Base-by-base conservation (phyloP, 2,329 filamentous ascomycete species). In the Acrocalymma vagum region DNA sequence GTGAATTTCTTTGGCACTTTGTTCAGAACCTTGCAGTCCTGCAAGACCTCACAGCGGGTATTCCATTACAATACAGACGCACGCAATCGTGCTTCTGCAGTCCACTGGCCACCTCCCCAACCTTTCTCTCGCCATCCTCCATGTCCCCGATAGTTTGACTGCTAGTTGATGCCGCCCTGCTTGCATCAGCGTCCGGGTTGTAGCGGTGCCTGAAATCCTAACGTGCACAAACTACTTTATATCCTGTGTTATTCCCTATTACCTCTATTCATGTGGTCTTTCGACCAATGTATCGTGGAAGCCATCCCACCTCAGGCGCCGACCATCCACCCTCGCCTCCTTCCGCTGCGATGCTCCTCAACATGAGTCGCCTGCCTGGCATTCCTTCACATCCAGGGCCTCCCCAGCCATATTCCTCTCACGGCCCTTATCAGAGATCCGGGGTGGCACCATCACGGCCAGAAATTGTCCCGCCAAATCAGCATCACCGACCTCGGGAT, bases 341-440 rank as follows among this genome's bases (percentile, higher is more conserved):
- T 30, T 32, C 54, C 42, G 44, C 51, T 60, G 55, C 53, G 47
- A 68, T 66, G 62, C 58, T 68, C 61, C 88, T 88, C 34, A 78
- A 87, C 26, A 91, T 95, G 55, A 89, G 95, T 60, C 90, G 90
- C 15, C 87, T 95, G 66, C 79, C 79, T 2, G 90, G 95, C 39
- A 95, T 95, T 64, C 89, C 90, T 1, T 88, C 90, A 60, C 95
- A 90, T 88, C 57, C 59, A 48, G 62, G 58, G 20, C 62, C 62
- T 53, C 53, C 58, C 24, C 51, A 53, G 24, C 33, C 51, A 22
- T 52, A 44, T 43, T 42, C 55, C 9, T 59, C 59, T 28, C 62
- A 65, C 52, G 54, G 40, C 43, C 47, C 58, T 21, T 67, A 65
- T 42, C 53, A 61, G 43, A 47, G 51, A 41, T 43, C 57, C 32